These are phyloP conservation scores for Cephalotrichum gorgonifer DNA, from an alignment of 2,329 filamentous ascomycete genomes.

Conservation along the genomic window DNA sequence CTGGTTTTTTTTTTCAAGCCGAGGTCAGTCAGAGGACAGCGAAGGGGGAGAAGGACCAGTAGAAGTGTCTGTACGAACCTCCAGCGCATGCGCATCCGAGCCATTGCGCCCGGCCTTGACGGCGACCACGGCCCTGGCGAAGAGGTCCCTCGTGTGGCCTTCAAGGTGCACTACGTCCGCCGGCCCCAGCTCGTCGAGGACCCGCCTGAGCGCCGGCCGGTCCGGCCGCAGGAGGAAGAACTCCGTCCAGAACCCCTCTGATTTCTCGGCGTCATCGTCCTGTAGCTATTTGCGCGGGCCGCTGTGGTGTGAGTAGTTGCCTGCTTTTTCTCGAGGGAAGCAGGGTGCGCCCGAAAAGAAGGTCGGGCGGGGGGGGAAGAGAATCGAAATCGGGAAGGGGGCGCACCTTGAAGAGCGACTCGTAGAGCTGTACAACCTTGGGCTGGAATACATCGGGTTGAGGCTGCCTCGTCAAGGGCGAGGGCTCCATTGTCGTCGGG, in stretches of 20 bases:
- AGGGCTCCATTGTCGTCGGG: slow-evolving; percentile 74
- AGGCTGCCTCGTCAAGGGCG: slow-evolving; percentile 85
- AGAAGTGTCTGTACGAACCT: slow-evolving; percentile 46
- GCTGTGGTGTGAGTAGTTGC: slow-evolving; percentile 1
- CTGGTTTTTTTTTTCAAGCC: slow-evolving; percentile 30
- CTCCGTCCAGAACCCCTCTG: slow-evolving; percentile 91
- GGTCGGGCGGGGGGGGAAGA: too few species aligned
- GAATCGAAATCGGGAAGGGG: too few species aligned
- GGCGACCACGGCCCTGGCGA: slow-evolving; percentile 59
- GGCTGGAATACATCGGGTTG: slow-evolving; percentile 85
- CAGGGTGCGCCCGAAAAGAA: too few species aligned
- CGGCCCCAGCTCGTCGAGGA: slow-evolving; percentile 61
- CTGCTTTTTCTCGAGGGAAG: slow-evolving; percentile 9
- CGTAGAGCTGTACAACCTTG: slow-evolving; percentile 87
- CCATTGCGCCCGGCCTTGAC: slow-evolving; percentile 42
- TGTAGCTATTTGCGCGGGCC: too few species aligned
- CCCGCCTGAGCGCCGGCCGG: slow-evolving; percentile 51
- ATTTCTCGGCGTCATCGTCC: slow-evolving; percentile 59
- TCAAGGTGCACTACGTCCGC: slow-evolving; percentile 70
- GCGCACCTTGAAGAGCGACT: slow-evolving; percentile 64
- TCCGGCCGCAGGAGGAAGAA: slow-evolving; percentile 89
- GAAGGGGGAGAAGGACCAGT: too few species aligned
- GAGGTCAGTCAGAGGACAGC: not conserved
- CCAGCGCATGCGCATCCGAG: slow-evolving; percentile 69
- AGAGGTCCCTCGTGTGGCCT: slow-evolving; percentile 68